Evolutionary conservation across 2,329 filamentous ascomycete species (phyloP).

Genomic region (Diaporthe vaccinii): DNA sequence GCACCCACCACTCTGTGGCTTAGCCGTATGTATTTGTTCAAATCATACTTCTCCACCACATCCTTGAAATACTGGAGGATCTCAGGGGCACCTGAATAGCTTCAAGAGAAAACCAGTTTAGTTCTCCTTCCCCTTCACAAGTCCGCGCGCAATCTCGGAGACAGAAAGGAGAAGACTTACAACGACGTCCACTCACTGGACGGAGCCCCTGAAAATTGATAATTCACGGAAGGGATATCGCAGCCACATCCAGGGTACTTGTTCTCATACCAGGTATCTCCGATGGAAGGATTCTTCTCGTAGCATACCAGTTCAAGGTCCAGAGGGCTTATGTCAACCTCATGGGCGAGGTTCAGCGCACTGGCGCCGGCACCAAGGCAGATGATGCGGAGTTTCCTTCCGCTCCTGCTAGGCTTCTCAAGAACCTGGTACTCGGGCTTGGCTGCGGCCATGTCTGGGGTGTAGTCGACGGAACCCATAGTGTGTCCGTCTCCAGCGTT

Average conservation of each 20-base stretch:
- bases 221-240: conserved; percentile 31
- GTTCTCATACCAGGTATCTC: conserved; percentile 49
- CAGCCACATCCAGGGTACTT: conserved; percentile 41
- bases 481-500: neutral
- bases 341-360: conserved; percentile 48
- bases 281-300: conserved; percentile 50
- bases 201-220: conserved; percentile 63
- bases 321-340: conserved; percentile 42
- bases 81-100: conserved; percentile 45
- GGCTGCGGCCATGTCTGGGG: neutral
- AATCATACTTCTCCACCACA: conserved; percentile 48
- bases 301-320: conserved; percentile 45
- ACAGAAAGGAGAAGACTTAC: conserved; percentile 29
- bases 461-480: conserved; percentile 16
- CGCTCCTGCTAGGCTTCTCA: conserved; percentile 45
- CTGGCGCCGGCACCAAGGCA: conserved; percentile 49
- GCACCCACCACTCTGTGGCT: conserved; percentile 57
- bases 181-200: conserved; percentile 57
- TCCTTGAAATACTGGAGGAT: conserved; percentile 50
- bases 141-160: conserved; percentile 43
- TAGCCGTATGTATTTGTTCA: conserved; percentile 59
- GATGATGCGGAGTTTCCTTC: conserved; percentile 47
- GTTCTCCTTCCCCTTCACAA: conserved; percentile 42
- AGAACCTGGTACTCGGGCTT: neutral
- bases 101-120: conserved; percentile 47